Conservation (phyloP, 140 eudicot species). For the Anethum foeniculum region DNA sequence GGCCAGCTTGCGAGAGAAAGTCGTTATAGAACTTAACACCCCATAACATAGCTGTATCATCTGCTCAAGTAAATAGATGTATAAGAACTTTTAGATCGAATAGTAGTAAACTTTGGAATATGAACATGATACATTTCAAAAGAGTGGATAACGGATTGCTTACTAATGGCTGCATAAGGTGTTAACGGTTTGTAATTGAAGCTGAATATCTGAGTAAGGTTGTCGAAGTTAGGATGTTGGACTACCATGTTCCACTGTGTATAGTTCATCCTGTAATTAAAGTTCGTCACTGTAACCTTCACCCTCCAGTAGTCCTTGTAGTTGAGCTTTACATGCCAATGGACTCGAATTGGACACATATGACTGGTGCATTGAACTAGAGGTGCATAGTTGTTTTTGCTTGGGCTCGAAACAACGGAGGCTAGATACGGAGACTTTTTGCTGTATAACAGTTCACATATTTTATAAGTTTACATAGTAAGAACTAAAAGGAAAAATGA, state of each 20-base stretch:
- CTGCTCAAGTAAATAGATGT: slow-evolving; percentile 25
- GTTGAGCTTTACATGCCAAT: slow-evolving; percentile 88
- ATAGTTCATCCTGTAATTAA: slow-evolving; percentile 90
- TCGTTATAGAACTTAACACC: slow-evolving; percentile 88
- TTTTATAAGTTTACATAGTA: neutral
- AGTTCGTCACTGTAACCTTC: slow-evolving; percentile 82
- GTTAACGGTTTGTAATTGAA: slow-evolving; percentile 71
- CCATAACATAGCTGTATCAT: slow-evolving; percentile 94
- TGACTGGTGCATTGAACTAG: slow-evolving; percentile 85
- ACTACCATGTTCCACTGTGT: slow-evolving; percentile 77
- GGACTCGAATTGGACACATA: slow-evolving; percentile 91
- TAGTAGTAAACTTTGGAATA: neutral
- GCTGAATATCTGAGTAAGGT: slow-evolving; percentile 77
- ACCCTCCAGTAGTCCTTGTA: slow-evolving; percentile 96
- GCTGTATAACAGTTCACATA: slow-evolving; percentile 27
- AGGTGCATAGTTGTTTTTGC: slow-evolving; percentile 57
- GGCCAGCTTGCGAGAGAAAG: slow-evolving; percentile 75
- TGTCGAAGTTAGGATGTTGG: slow-evolving; percentile 88
- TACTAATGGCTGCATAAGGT: slow-evolving; percentile 78
- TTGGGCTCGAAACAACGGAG: slow-evolving; percentile 57
- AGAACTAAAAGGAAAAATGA: neutral
- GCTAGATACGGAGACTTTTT: slow-evolving; percentile 62
- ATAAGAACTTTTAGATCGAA: neutral
- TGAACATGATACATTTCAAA: neutral
- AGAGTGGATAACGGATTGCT: slow-evolving; percentile 19